A percentile compares a stretch with the other conserved stretches of the same genome.
phyloP scores from a whole-genome alignment of 352 stramenopile species.

The Phytophthora sp. region DNA sequence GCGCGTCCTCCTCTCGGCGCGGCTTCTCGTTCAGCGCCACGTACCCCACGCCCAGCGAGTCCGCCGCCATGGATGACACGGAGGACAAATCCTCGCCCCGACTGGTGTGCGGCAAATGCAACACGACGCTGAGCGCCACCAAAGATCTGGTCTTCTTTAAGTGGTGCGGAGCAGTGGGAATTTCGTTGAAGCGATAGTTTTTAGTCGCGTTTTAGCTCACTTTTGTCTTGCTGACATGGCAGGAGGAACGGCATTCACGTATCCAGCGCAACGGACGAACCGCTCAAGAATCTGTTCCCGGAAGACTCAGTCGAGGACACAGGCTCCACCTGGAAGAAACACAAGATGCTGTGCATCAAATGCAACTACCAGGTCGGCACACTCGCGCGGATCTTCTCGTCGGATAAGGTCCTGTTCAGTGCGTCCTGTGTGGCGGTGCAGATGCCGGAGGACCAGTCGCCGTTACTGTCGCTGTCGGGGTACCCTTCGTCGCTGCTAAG shows the following conservation, averaged over 20 bases:
- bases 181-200: too few relatives aligned
- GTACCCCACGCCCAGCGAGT: conserved; percentile 64
- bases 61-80: conserved; percentile 42
- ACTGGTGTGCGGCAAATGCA: conserved; percentile 78
- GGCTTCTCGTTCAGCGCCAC: conserved; percentile 56
- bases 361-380: conserved; percentile 70
- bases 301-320: conserved; percentile 45
- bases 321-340: conserved; percentile 56
- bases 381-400: conserved; percentile 63
- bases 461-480: conserved; percentile 72
- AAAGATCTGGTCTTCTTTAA: conserved; percentile 52
- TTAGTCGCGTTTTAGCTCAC: not conserved
- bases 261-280: conserved; percentile 66
- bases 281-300: conserved; percentile 60
- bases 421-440: conserved; percentile 68
- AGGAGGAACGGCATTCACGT: conserved; percentile 78
- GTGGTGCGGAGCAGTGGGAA: too few relatives aligned
- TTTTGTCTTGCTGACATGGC: not conserved
- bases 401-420: conserved; percentile 78
- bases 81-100: conserved; percentile 53
- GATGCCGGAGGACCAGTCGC: conserved; percentile 74
- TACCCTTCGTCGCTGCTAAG: conserved; percentile 77
- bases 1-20: conserved; percentile 10
- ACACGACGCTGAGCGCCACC: conserved; percentile 58
- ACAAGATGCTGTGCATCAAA: conserved; percentile 72